phyloP scores from a whole-genome alignment of 2,329 filamentous ascomycete species.

The Pyricularia sp. region DNA sequence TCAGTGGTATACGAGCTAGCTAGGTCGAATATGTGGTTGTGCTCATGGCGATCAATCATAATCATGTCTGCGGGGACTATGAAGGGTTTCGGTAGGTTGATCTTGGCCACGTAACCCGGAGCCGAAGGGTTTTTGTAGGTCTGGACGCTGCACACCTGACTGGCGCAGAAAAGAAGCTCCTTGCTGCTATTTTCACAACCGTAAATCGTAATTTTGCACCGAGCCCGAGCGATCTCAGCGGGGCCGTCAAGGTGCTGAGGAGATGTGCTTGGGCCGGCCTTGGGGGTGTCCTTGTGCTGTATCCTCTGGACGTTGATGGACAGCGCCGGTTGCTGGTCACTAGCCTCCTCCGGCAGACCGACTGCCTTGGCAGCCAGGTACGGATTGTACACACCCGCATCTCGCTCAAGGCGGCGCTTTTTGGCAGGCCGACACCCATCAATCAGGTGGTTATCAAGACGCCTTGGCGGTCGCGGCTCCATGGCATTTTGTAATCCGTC shows the following conservation, averaged over 20 bases:
- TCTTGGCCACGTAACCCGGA: slow-evolving; percentile 34
- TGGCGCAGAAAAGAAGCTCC: slow-evolving; percentile 41
- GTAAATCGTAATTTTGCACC: slow-evolving; percentile 33
- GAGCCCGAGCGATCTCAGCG: slow-evolving; percentile 24
- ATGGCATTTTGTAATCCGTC: slow-evolving; percentile 20
- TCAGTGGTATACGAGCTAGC: slow-evolving; percentile 39
- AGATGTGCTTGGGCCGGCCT: slow-evolving; percentile 22
- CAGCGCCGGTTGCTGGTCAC: slow-evolving; percentile 21
- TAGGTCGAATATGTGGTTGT: slow-evolving; percentile 33
- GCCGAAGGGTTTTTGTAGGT: slow-evolving; percentile 38
- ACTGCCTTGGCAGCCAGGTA: slow-evolving; percentile 3
- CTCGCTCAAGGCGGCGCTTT: slow-evolving; percentile 34
- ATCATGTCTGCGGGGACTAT: slow-evolving; percentile 42
- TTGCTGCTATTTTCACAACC: slow-evolving; percentile 22
- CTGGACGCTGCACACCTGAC: slow-evolving; percentile 42
- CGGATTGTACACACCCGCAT: slow-evolving; percentile 4
- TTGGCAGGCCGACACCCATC: slow-evolving; percentile 33
- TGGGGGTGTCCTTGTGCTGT: slow-evolving; percentile 35
- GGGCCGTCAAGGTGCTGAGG: slow-evolving; percentile 23
- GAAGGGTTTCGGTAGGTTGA: slow-evolving; percentile 40
- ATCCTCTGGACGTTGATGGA: slow-evolving; percentile 45
- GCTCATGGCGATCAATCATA: slow-evolving; percentile 35
- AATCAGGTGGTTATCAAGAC: slow-evolving; percentile 35
- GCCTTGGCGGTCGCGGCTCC: slow-evolving; percentile 24
- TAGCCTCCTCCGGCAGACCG: slow-evolving; percentile 13